Evolutionary conservation across 192 early-diverging fungal genomes (phyloP).

Genomic region (Backusella circina): DNA sequence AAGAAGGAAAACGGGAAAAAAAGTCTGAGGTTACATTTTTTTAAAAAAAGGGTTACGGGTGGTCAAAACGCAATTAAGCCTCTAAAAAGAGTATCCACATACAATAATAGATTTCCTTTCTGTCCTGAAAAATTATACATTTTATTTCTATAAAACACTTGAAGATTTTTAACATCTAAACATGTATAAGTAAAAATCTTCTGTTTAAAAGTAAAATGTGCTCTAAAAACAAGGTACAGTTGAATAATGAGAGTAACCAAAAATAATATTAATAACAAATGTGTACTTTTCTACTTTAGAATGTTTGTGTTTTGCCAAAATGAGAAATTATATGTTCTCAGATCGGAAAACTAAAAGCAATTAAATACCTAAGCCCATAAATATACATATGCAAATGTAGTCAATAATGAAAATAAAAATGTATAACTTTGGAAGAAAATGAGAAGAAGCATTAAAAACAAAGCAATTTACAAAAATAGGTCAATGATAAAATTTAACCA

Average conservation of each 20-base stretch:
- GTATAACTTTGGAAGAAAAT: too few species aligned
- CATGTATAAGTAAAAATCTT: not conserved
- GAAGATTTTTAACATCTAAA: not conserved
- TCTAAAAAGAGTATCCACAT: not conserved
- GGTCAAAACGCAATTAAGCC: not conserved
- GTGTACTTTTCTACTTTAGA: not conserved
- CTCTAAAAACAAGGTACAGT: not conserved
- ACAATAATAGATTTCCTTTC: not conserved
- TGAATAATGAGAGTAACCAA: not conserved
- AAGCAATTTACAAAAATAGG: too few species aligned
- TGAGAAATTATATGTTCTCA: not conserved
- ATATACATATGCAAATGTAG: not conserved
- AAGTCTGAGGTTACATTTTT: not conserved
- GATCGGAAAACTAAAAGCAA: not conserved
- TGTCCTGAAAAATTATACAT: not conserved
- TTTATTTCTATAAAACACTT: not conserved
- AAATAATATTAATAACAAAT: not conserved
- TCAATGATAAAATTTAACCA: not conserved
- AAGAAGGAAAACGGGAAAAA: not conserved
- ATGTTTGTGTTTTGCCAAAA: not conserved
- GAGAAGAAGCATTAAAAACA: not conserved
- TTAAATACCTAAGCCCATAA: not conserved
- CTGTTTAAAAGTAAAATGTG: not conserved
- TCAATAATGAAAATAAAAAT: not conserved
- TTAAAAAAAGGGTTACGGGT: not conserved